Conservation (phyloP, 2,329 filamentous ascomycete species). For the Orbilia oligospora region DNA sequence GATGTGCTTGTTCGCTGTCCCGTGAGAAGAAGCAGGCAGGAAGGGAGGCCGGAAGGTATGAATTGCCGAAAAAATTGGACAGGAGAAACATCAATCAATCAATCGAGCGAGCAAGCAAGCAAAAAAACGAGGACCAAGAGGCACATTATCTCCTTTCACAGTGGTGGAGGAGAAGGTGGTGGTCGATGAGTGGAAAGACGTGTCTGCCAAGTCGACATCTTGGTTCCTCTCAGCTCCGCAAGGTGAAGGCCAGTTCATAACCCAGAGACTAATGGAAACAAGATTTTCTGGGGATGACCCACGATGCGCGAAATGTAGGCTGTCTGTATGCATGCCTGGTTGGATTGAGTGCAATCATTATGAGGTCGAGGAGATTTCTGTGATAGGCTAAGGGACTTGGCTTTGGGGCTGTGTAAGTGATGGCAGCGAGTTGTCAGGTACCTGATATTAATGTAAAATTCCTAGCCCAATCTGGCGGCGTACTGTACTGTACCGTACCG, state of each 20-base stretch:
- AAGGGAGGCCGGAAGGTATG: slow-evolving; percentile 10
- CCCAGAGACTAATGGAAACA: slow-evolving; percentile 19
- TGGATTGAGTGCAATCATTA: slow-evolving; percentile 38
- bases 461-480: slow-evolving; percentile 21
- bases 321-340: not conserved
- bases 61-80: slow-evolving; percentile 37
- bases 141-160: slow-evolving; percentile 31
- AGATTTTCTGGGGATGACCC: slow-evolving; percentile 20
- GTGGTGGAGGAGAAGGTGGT: no score
- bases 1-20: slow-evolving; percentile 21
- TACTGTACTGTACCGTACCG: not conserved
- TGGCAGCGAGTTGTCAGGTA: slow-evolving; percentile 24
- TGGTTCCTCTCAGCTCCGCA: slow-evolving; percentile 22
- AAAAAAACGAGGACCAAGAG: slow-evolving; percentile 39
- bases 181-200: slow-evolving; percentile 38
- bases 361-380: slow-evolving; percentile 30
- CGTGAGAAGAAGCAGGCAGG: slow-evolving; percentile 10
- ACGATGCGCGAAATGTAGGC: slow-evolving; percentile 27
- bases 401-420: slow-evolving; percentile 56
- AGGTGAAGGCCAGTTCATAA: slow-evolving; percentile 23
- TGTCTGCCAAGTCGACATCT: slow-evolving; percentile 45
- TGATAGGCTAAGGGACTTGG: slow-evolving; percentile 40
- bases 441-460: slow-evolving; percentile 32
- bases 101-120: slow-evolving; percentile 18
- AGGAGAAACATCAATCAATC: slow-evolving; percentile 35